These are phyloP conservation scores for Nevesoporus exiguus DNA, from an alignment of 768 basidiomycete species.

Conservation along the genomic window DNA sequence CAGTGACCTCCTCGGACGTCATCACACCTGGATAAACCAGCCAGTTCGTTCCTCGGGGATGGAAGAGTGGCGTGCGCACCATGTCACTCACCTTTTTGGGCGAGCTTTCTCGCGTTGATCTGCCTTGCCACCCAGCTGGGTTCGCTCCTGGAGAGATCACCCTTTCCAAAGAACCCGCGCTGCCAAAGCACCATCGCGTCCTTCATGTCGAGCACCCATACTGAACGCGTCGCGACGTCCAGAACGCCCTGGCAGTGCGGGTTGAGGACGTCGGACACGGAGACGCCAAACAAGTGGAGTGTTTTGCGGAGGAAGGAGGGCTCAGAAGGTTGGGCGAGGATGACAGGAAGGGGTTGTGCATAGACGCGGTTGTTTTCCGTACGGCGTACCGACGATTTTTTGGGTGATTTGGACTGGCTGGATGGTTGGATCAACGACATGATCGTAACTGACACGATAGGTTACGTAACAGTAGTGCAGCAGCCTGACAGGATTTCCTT, in stretches of 20 bases:
- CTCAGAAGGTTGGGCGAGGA: constrained; percentile 41
- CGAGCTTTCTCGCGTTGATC: constrained; percentile 53
- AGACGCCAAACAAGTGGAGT: constrained; percentile 54
- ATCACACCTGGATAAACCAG: constrained; percentile 27
- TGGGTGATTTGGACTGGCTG: constrained; percentile 34
- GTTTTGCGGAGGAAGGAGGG: constrained; percentile 43
- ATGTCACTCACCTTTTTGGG: constrained; percentile 49
- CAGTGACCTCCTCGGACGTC: constrained; percentile 90
- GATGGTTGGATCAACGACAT: constrained; percentile 51
- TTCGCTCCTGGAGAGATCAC: constrained; percentile 90
- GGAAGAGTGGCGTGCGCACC: background rate
- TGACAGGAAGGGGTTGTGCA: constrained; percentile 63
- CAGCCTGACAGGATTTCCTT: too few relatives aligned
- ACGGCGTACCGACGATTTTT: constrained; percentile 53
- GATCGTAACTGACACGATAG: background rate
- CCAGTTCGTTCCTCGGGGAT: background rate
- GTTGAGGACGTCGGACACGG: constrained; percentile 56
- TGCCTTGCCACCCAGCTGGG: constrained; percentile 88
- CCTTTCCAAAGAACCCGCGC: constrained; percentile 96
- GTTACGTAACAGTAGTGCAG: too few relatives aligned
- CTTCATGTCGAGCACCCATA: constrained; percentile 70
- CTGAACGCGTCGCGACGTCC: constrained; percentile 77
- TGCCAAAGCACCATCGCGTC: constrained; percentile 78
- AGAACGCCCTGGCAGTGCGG: constrained; percentile 76
- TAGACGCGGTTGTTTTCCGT: constrained; percentile 69